Conservation (phyloP, 495 filamentous ascomycete genomes). For the Symbiotaphrina buchneri region DNA sequence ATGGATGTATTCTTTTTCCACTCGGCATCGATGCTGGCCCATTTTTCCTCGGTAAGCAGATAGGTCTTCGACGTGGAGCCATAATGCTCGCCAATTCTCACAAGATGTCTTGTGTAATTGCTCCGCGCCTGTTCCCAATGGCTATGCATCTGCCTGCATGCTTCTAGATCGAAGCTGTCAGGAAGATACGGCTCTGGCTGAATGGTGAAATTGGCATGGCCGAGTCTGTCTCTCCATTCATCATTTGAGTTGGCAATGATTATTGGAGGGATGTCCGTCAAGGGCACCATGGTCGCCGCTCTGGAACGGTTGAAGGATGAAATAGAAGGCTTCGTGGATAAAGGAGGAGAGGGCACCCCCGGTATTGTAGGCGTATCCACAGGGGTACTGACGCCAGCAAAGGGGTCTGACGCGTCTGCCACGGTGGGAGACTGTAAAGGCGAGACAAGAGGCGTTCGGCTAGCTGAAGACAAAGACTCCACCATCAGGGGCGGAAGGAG, state of each 20-base stretch:
- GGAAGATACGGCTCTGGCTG: slow-evolving; percentile 60
- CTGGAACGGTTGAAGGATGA: slow-evolving; percentile 40
- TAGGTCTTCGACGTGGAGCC: slow-evolving; percentile 67
- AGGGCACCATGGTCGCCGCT: slow-evolving; percentile 15
- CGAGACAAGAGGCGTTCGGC: slow-evolving; percentile 43
- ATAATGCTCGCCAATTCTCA: slow-evolving; percentile 71
- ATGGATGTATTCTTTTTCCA: slow-evolving; percentile 48
- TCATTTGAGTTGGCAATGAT: slow-evolving; percentile 42
- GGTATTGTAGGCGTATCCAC: slow-evolving; percentile 12
- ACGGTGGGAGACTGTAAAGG: slow-evolving; percentile 67
- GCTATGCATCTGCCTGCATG: slow-evolving; percentile 41
- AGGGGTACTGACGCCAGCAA: slow-evolving; percentile 17
- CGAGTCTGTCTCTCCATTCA: slow-evolving; percentile 60
- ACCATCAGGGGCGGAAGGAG: slow-evolving; percentile 62
- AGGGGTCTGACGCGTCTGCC: slow-evolving; percentile 17
- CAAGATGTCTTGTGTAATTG: slow-evolving; percentile 67
- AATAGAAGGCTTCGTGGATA: slow-evolving; percentile 58
- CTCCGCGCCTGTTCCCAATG: slow-evolving; percentile 64
- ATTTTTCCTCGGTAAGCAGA: slow-evolving; percentile 62
- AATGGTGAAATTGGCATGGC: slow-evolving; percentile 85
- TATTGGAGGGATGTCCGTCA: slow-evolving; percentile 36
- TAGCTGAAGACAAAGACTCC: too few relatives aligned
- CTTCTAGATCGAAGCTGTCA: slow-evolving; percentile 27
- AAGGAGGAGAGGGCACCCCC: slow-evolving; percentile 37
- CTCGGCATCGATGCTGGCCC: slow-evolving; percentile 46